Base-by-base conservation (phyloP, 768 basidiomycete species). In the Phlebiopsis flavidoalba region DNA sequence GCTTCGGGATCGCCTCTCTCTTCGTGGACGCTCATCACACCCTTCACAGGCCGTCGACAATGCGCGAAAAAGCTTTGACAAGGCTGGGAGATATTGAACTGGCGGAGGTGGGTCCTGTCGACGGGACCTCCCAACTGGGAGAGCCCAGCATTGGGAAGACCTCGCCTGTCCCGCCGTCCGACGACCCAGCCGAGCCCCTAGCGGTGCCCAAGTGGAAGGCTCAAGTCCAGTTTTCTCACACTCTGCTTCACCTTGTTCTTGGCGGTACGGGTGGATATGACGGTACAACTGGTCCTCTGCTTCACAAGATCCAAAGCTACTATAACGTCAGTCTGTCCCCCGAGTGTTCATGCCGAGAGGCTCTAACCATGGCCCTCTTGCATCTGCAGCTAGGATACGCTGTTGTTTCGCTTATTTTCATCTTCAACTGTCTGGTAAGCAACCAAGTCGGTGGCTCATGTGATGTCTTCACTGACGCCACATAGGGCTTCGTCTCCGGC, bases 201-300 rank as follows among this genome's bases (percentile, higher is more conserved):
- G 37, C 36, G 54, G 19, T 24, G 2, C 31, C 19, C 7, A 46
- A 53, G 24, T 40, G 66, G 67, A 61, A 55, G 51, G 67, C 66
- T 3, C 49, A 59, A 40, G 70, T 86, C 24, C 86, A 89, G 61
- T 82, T n/a, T 86, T 59, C 64, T 72, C n/a, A 70, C 84, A 0
- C 71, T 85, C 37, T 88, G 85, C 64, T 83, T 76, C 73, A 73
- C 77, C 11, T 56, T 87, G 51, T 85, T 86, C 60, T 72, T 89
- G 2, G 79, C 79, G 12, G n/a, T n/a, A n/a, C n/a, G 91, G 91
- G 17, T 93, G 89, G 89, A 90, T n/a, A 87, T 66, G 91, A 91
- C 70, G 86, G 85, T 14, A 80, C 85, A 0, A 82, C 83, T 15
- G 91, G 91, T 1, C 89, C 91, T 0, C 72, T 94, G 19, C 72